phyloP scores from a whole-genome alignment of 345 rosid species.

The Salix koriyanagi region DNA sequence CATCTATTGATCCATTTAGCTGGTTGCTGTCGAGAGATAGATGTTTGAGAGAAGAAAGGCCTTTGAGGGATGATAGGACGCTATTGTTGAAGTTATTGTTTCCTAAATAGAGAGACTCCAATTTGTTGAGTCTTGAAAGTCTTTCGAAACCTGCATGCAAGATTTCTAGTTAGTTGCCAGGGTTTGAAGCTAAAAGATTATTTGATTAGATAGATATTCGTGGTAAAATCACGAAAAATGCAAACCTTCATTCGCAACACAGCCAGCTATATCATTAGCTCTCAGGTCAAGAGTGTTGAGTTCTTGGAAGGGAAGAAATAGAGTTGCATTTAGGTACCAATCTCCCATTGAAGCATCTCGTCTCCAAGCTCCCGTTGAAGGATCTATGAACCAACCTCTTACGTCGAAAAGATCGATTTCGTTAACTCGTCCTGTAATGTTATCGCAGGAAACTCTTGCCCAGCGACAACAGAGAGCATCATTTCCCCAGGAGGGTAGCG shows the following conservation, averaged over 20 bases:
- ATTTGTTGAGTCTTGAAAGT: background rate
- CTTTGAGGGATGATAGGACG: background rate
- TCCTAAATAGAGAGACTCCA: background rate
- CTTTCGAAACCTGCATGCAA: background rate
- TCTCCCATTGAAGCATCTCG: fast-evolving
- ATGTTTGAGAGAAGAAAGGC: background rate
- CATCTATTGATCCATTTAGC: background rate
- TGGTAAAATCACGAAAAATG: background rate
- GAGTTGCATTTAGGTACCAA: slow-evolving; percentile 2
- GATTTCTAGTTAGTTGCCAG: no score
- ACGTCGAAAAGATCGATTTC: fast-evolving
- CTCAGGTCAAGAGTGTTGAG: background rate
- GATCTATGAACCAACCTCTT: background rate
- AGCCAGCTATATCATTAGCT: fast-evolving
- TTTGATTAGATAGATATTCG: background rate
- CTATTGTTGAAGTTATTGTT: fast-evolving
- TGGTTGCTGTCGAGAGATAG: fast-evolving
- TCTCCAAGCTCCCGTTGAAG: no score
- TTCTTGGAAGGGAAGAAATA: slow-evolving; percentile 4
- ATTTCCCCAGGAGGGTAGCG: background rate
- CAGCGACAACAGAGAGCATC: background rate
- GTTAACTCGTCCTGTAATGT: background rate
- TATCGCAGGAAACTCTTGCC: background rate
- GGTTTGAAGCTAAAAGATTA: no score
- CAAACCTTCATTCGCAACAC: background rate